Percentiles rank a stretch among this genome's conserved stretches.
phyloP scores from a whole-genome alignment of 176 grass and related monocot genomes.

The Zizania latifolia region DNA sequence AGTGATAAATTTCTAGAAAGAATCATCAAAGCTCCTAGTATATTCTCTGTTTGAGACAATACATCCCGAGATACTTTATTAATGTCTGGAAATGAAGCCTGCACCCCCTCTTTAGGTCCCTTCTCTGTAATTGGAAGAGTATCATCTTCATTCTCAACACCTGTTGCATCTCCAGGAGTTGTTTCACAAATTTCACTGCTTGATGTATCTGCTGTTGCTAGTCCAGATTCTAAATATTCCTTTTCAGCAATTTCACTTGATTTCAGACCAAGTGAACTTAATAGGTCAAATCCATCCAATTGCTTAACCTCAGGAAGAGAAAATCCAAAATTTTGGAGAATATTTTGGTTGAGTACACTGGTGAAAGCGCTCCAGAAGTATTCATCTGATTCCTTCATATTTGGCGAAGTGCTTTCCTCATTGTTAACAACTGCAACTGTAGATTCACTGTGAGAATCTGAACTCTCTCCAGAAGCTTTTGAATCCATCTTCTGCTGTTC shows the following conservation, averaged over 20 bases:
- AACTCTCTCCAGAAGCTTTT: slow-evolving; percentile 8
- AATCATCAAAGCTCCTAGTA: slow-evolving; percentile 86
- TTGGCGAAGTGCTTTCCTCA: slow-evolving; percentile 3
- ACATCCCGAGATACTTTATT: slow-evolving; percentile 74
- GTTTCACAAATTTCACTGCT: slow-evolving; percentile 29
- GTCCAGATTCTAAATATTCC: slow-evolving; percentile 73
- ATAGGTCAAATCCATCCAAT: slow-evolving; percentile 63
- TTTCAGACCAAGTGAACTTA: slow-evolving; percentile 60
- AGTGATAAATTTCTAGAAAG: slow-evolving; percentile 61
- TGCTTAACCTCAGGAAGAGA: slow-evolving; percentile 86
- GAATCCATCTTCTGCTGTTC: slow-evolving; percentile 29
- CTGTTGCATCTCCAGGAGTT: slow-evolving; percentile 22
- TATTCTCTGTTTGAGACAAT: slow-evolving; percentile 79
- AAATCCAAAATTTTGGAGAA: slow-evolving; percentile 68
- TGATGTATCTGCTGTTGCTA: slow-evolving; percentile 48
- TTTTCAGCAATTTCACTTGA: slow-evolving; percentile 64
- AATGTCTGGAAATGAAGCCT: slow-evolving; percentile 64
- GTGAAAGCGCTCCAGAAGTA: slow-evolving; percentile 81
- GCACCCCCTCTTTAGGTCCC: slow-evolving; percentile 10
- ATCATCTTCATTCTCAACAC: slow-evolving; percentile 30
- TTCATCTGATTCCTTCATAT: slow-evolving; percentile 55
- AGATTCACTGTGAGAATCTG: slow-evolving; percentile 28
- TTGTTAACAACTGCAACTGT: slow-evolving; percentile 16
- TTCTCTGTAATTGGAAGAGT: slow-evolving; percentile 21
- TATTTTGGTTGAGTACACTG: slow-evolving; percentile 53